These are phyloP conservation scores for Saksenaea oblongispora DNA, from an alignment of 371 early-diverging fungal species.

Conservation along the genomic window DNA sequence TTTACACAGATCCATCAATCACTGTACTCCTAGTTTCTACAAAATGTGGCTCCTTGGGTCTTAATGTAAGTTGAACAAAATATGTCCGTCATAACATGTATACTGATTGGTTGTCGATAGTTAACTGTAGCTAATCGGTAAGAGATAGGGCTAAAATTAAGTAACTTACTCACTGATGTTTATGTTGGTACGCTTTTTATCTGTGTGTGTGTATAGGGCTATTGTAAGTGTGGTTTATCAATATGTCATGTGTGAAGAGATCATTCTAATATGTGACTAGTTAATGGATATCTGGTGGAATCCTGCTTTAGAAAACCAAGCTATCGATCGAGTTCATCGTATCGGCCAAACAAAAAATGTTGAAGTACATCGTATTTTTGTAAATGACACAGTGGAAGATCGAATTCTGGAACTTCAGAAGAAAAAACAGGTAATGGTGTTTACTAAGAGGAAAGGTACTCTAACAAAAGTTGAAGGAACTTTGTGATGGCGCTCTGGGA, in stretches of 20 bases:
- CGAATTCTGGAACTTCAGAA: conserved; percentile 48
- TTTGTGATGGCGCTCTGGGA: conserved; percentile 46
- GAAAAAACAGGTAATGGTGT: conserved; percentile 23
- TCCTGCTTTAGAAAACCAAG: conserved; percentile 63
- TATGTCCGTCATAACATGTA: conserved; percentile 12
- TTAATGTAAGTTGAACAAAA: conserved; percentile 80
- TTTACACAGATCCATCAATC: conserved; percentile 49
- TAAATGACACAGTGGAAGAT: conserved; percentile 45
- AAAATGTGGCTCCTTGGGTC: conserved; percentile 54
- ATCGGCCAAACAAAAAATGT: conserved; percentile 33
- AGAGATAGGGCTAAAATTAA: background rate
- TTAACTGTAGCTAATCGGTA: conserved; percentile 28
- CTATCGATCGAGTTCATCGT: conserved; percentile 51
- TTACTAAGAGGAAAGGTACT: background rate
- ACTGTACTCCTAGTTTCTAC: conserved; percentile 68
- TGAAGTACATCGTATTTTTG: conserved; percentile 19
- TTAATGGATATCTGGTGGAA: conserved; percentile 75
- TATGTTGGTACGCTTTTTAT: background rate
- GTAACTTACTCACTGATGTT: background rate
- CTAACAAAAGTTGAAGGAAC: conserved; percentile 12
- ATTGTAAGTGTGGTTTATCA: conserved; percentile 8
- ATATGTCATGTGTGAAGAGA: background rate
- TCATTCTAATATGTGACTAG: conserved; percentile 6
- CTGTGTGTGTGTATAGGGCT: background rate
- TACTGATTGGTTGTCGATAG: background rate